Conservation (phyloP, 2,329 filamentous ascomycete genomes). For the Paecilomyces sp. region DNA sequence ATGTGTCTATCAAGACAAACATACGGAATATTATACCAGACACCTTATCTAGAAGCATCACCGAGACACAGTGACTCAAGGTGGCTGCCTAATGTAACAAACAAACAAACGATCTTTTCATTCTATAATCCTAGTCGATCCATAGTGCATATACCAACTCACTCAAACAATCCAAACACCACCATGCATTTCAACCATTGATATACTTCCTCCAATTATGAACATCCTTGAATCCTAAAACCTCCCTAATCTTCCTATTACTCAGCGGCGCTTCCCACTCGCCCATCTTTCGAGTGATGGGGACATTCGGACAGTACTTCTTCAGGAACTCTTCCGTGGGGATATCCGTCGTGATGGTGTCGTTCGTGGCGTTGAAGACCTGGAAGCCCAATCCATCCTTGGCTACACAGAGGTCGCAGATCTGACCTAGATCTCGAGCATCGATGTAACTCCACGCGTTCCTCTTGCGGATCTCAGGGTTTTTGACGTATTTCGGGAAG, state of each 20-base stretch:
- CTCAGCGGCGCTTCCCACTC: slow-evolving; percentile 54
- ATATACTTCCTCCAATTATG: slow-evolving; percentile 50
- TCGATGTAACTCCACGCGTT: slow-evolving; percentile 53
- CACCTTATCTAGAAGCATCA: too few relatives aligned
- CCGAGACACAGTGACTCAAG: too few relatives aligned
- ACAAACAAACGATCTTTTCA: not conserved
- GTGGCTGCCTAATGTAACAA: too few relatives aligned
- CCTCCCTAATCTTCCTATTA: slow-evolving; percentile 53
- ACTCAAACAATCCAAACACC: not conserved
- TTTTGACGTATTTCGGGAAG: slow-evolving; percentile 45
- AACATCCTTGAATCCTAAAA: slow-evolving; percentile 44
- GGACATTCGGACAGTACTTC: slow-evolving; percentile 42
- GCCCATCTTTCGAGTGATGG: slow-evolving; percentile 47
- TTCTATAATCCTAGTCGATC: too few relatives aligned
- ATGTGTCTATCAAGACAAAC: too few relatives aligned
- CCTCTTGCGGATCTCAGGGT: slow-evolving; percentile 46
- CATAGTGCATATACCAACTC: not conserved
- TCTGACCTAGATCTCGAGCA: too few relatives aligned
- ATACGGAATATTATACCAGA: too few relatives aligned
- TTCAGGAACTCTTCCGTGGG: slow-evolving; percentile 48
- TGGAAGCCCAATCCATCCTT: slow-evolving; percentile 55
- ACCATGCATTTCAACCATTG: not conserved
- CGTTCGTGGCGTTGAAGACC: slow-evolving; percentile 59
- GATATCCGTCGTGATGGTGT: slow-evolving; percentile 50
- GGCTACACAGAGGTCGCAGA: too few relatives aligned